Conservation (phyloP, 352 stramenopile genomes). For the Pythium diclinum region DNA sequence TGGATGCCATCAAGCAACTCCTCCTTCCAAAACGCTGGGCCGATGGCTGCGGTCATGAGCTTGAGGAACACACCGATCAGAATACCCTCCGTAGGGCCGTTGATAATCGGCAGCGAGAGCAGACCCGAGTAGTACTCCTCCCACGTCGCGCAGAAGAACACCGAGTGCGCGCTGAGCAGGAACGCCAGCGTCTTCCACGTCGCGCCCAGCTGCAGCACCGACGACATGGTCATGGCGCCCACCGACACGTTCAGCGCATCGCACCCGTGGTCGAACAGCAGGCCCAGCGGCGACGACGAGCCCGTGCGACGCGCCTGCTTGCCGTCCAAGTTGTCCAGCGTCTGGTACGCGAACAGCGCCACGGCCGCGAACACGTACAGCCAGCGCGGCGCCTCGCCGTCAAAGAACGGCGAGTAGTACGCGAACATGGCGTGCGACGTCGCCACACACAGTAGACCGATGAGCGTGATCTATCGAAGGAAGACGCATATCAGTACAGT, state of each 20-base stretch:
- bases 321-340: conserved; percentile 83
- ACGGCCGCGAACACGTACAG: conserved; percentile 54
- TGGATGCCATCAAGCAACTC: conserved; percentile 62
- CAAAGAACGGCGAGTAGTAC: conserved; percentile 69
- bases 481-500: neutral
- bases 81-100: conserved; percentile 96
- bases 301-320: conserved; percentile 81
- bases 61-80: conserved; percentile 81
- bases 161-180: conserved; percentile 67
- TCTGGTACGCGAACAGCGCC: conserved; percentile 75
- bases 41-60: conserved; percentile 61
- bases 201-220: conserved; percentile 67
- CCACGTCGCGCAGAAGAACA: conserved; percentile 88
- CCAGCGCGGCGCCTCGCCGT: conserved; percentile 68
- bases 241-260: conserved; percentile 84
- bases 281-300: conserved; percentile 70
- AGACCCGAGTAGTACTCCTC: conserved; percentile 94
- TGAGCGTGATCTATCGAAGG: conserved; percentile 59
- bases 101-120: conserved; percentile 94
- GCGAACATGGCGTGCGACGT: conserved; percentile 61
- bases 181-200: conserved; percentile 80
- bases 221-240: conserved; percentile 78
- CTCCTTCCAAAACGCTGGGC: conserved; percentile 65
- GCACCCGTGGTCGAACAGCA: conserved; percentile 86
- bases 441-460: conserved; percentile 63